Evolutionary conservation across 805 yeast genomes (phyloP).

Genomic region (Starmerella floris): DNA sequence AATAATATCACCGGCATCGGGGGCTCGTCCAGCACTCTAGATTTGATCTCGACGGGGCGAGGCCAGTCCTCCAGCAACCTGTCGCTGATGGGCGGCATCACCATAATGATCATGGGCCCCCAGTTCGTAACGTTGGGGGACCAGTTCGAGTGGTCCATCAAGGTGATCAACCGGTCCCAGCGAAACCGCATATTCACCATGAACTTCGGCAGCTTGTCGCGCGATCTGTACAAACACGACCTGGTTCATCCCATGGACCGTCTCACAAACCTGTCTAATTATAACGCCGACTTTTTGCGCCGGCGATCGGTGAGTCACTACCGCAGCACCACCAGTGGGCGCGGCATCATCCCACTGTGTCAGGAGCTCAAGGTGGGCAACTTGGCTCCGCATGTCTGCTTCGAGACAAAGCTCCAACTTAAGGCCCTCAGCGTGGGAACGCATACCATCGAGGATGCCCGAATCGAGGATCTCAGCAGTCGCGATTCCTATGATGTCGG

Average conservation of each 20-base stretch:
- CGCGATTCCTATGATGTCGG: conserved; percentile 66
- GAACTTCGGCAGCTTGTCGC: conserved; percentile 7
- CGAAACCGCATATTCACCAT: conserved; percentile 41
- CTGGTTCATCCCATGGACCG: neutral
- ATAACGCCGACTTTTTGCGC: conserved; percentile 11
- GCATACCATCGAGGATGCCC: conserved; percentile 50
- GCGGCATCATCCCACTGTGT: conserved; percentile 49
- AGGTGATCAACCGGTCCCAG: conserved; percentile 48
- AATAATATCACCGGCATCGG: neutral
- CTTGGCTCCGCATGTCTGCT: conserved; percentile 46
- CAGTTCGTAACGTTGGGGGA: conserved; percentile 49
- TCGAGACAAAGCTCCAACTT: conserved; percentile 47
- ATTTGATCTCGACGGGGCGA: conserved; percentile 7
- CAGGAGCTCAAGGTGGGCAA: conserved; percentile 55
- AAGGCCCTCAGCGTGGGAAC: conserved; percentile 55
- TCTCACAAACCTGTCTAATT: conserved; percentile 4
- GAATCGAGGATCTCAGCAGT: conserved; percentile 44
- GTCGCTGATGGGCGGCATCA: conserved; percentile 27
- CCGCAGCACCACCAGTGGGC: conserved; percentile 25
- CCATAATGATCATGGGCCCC: conserved; percentile 49
- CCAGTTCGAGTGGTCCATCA: conserved; percentile 48
- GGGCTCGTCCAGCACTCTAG: conserved; percentile 11
- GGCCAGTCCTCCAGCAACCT: conserved; percentile 5
- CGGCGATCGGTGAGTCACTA: conserved; percentile 9
- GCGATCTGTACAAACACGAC: neutral